Evolutionary conservation across 2,329 filamentous ascomycete genomes (phyloP), one percentile per base, ranked within the genome.

Genomic region (Penicillium sp.): DNA sequence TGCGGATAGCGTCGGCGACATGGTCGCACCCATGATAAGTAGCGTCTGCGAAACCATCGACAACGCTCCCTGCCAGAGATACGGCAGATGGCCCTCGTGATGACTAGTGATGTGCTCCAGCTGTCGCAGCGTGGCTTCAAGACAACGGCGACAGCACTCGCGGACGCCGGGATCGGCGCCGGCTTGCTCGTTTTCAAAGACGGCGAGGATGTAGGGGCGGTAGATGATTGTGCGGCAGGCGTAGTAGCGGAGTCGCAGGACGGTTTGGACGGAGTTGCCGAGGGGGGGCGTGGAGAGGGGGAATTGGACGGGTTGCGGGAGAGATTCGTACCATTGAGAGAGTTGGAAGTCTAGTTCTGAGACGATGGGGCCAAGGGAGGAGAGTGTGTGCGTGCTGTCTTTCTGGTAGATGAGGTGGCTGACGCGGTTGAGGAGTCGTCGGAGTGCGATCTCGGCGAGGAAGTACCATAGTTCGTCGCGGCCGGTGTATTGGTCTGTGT

Each of bases 221-320:
- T 92, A 94, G 65, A 95, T 94, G 69, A 94, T 93, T 28, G 90
- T 94, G 58, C 90, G 87, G 74, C 91, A 95, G 43, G 91, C 91
- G 73, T 91, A 93, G 78, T 94, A 95, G 34, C 91, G 85, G 61
- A 94, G 80, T 48, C 91, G 84, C 51, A 95, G 79, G 7, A 94
- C 90, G 0, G 90, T 92, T 75, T 94, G 91, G 5, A 92, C 86
- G 4, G 90, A 88, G 69, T 92, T 90, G 57, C 86, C 83, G 28
- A 92, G 79, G 53, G 88, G 83, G 0, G 85, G 81, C 56, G 87
- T 82, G 38, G 86, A 86, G 69, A 91, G 90, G 1, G 90, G 88
- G 66, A 95, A 95, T 67, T 92, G 90, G 59, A 95, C 83, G 3
- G 90, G 84, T 42, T 85, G 74, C 5, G 91, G 91, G 45, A 95